A percentile compares a stretch with the other conserved stretches of the same genome.
Conservation (phyloP, 352 stramenopile species). For the Globisporangium alternatum region DNA sequence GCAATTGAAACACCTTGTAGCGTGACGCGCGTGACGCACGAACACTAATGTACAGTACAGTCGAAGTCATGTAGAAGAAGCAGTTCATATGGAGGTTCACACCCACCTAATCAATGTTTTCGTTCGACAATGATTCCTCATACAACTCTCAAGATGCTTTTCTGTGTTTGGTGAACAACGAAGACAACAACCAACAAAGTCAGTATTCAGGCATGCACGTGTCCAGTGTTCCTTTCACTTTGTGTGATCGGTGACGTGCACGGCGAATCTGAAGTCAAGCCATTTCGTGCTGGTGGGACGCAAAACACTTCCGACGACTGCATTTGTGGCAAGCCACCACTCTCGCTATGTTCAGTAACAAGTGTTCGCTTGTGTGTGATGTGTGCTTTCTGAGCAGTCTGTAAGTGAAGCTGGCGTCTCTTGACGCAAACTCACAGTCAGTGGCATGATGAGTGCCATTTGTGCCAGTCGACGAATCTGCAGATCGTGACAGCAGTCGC, state of each 20-base stretch:
- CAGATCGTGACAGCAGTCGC: slow-evolving; percentile 5
- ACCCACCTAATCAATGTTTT: too few species aligned
- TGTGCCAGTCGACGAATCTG: not conserved
- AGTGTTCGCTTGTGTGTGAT: not conserved
- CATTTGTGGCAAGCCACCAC: not conserved
- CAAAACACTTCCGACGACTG: not conserved
- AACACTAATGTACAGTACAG: slow-evolving; percentile 20
- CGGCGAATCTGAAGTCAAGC: not conserved
- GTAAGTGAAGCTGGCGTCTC: not conserved
- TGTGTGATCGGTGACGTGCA: not conserved
- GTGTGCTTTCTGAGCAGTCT: not conserved
- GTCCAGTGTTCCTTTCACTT: too few species aligned
- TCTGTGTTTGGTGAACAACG: too few species aligned
- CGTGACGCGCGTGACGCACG: slow-evolving; percentile 74
- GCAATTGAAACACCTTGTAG: slow-evolving; percentile 12
- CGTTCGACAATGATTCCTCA: too few species aligned
- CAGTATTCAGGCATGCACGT: too few species aligned
- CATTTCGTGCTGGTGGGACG: not conserved
- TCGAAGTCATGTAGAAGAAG: too few species aligned
- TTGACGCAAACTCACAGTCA: not conserved
- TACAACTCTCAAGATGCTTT: too few species aligned
- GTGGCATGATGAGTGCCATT: not conserved
- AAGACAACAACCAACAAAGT: too few species aligned
- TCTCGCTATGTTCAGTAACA: too few species aligned
- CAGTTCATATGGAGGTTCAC: too few species aligned